Evolutionary conservation across 345 rosid genomes (phyloP), one percentile per base, ranked within the genome.

Genomic region (Reutealis trisperma): DNA sequence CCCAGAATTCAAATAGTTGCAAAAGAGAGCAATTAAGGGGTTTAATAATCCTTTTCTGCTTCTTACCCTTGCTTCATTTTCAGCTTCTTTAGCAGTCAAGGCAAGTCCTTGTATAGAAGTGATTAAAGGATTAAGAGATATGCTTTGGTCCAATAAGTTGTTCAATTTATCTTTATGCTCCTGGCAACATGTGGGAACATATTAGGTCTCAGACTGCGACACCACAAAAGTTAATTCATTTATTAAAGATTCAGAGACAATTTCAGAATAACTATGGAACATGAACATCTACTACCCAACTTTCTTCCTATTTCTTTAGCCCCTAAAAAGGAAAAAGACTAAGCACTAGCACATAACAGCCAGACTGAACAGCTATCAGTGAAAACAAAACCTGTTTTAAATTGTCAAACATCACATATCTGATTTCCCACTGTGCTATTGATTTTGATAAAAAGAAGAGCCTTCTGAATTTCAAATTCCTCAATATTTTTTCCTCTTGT

Each of bases 11-110:
- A 0, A 57, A n/a, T 19, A 65, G 0, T 18, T 1, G 25, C 15
- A 71, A 59, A 8, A 13, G n/a, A 44, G 22, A 59, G 22, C 1
- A 61, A 47, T 4, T 24, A 5, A 54, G 19, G 49, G 30, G 37
- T 32, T 47, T 73, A 63, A 8, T 22, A 62, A 70, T 18, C 18
- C 55, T 67, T 51, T 34, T 47, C 19, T 30, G 32, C 18, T 45
- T 67, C 66, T 67, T 76, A 90, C 97, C 94, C 83, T 83, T 59
- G 93, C 91, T 83, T 96, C 96, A 63, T 76, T 63, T 74, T 85
- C 80, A 54, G 78, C 87, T 74, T 82, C 86, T 85, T 84, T 86
- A 30, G 98, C 94, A 52, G 87, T 97, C 44, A 77, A 69, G 1
- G 70, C 74, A 77, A 94, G 85, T 75, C 86, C 88, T 86, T 88